A percentile compares a stretch with the other conserved stretches of the same genome.
Evolutionary conservation across 176 grass and related monocot genomes (phyloP).

Genomic region (Cocos nucifera): DNA sequence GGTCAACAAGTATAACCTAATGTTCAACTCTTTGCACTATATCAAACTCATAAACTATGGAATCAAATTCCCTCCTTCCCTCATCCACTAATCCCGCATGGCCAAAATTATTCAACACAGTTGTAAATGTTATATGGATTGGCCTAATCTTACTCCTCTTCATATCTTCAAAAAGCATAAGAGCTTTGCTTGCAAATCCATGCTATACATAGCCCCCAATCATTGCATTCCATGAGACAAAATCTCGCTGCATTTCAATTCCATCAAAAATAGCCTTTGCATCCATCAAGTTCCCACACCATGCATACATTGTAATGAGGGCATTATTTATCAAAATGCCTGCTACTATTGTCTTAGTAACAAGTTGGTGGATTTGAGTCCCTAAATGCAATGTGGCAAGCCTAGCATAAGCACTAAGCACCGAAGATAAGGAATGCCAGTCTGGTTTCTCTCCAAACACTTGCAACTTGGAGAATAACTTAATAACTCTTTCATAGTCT

Average conservation of each 20-base stretch:
- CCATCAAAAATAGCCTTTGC: constrained; percentile 43
- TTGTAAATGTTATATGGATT: constrained; percentile 57
- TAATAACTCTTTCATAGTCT: constrained; percentile 27
- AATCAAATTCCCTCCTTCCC: constrained; percentile 49
- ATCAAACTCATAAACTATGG: constrained; percentile 56
- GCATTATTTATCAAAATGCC: constrained; percentile 49
- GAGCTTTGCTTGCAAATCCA: constrained; percentile 41
- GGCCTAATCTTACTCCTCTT: constrained; percentile 30
- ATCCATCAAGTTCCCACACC: constrained; percentile 41
- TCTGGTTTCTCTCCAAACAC: constrained; percentile 38
- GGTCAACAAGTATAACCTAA: constrained; percentile 64
- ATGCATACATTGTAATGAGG: constrained; percentile 76
- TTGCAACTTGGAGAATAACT: constrained; percentile 45
- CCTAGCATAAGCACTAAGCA: constrained; percentile 52
- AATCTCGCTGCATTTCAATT: constrained; percentile 39
- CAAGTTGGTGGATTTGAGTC: constrained; percentile 57
- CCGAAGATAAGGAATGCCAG: constrained; percentile 55
- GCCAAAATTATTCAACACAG: constrained; percentile 54
- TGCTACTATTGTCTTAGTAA: constrained; percentile 49
- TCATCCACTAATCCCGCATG: constrained; percentile 52
- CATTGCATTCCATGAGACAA: constrained; percentile 57
- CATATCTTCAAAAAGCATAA: constrained; percentile 51
- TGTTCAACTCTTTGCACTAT: constrained; percentile 43
- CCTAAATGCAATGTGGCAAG: constrained; percentile 49
- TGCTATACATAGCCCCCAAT: constrained; percentile 52